A percentile compares a stretch with the other conserved stretches of the same genome.
phyloP scores from a whole-genome alignment of 2,329 filamentous ascomycete genomes.

The Chrysoporthe deuterocubensis region DNA sequence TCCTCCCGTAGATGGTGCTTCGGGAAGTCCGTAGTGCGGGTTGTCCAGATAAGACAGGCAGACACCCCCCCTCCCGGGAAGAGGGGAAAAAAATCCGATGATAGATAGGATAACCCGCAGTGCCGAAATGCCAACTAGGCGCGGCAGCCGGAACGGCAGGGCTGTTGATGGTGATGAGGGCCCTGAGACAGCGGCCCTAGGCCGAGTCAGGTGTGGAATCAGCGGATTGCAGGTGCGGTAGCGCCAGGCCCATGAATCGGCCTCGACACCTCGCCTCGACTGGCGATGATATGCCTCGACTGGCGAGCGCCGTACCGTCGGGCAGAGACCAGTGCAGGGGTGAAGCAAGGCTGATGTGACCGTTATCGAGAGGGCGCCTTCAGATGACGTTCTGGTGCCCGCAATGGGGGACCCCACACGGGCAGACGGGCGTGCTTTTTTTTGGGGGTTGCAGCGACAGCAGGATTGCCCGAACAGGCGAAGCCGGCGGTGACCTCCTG shows the following conservation, averaged over 20 bases:
- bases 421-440: conserved; percentile 5
- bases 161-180: conserved; percentile 7
- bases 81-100: not conserved
- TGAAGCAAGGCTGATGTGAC: not conserved
- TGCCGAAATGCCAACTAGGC: conserved; percentile 19
- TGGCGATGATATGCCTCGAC: not conserved
- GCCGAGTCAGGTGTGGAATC: conserved; percentile 25
- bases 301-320: not conserved
- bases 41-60: conserved; percentile 4
- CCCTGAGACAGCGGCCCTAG: conserved; percentile 23
- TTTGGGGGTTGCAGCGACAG: not conserved
- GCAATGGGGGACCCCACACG: conserved; percentile 1
- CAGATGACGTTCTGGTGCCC: not conserved
- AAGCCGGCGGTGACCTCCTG: conserved; percentile 14
- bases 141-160: conserved; percentile 24
- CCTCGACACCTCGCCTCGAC: not conserved
- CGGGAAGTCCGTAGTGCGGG: conserved; percentile 9
- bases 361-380: conserved; percentile 1
- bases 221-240: conserved; percentile 5
- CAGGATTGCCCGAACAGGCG: conserved; percentile 11
- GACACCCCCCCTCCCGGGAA: not conserved
- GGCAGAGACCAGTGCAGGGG: not conserved
- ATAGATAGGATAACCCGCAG: not conserved
- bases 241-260: not conserved
- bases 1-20: not conserved